A percentile compares a stretch with the other conserved stretches of the same genome.
These are phyloP conservation scores for Oenanthe javanica DNA, from an alignment of 140 eudicot genomes.

Conservation along the genomic window DNA sequence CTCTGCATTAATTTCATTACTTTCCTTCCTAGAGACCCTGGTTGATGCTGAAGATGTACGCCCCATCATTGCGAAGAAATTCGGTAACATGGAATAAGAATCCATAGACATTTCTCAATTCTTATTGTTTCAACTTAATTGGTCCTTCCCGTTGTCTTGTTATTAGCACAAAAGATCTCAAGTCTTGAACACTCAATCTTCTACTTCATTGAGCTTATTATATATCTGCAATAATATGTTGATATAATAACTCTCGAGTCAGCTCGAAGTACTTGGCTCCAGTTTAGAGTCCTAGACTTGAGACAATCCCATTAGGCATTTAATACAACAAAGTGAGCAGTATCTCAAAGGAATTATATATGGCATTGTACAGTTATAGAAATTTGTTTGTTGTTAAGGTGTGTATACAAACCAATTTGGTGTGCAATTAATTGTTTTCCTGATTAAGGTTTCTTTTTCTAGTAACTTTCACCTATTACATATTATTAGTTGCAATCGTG, in stretches of 20 bases:
- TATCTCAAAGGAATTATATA: slow-evolving; percentile 24
- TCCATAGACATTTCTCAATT: slow-evolving; percentile 43
- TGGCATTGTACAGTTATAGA: slow-evolving; percentile 57
- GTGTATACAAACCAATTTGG: slow-evolving; percentile 25
- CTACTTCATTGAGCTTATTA: slow-evolving; percentile 34
- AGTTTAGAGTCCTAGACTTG: slow-evolving; percentile 3
- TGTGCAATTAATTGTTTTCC: slow-evolving; percentile 24
- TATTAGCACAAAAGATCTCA: slow-evolving; percentile 20
- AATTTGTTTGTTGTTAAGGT: slow-evolving; percentile 25
- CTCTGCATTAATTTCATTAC: slow-evolving; percentile 66
- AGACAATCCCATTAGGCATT: slow-evolving; percentile 30
- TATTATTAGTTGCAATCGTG: slow-evolving; percentile 11
- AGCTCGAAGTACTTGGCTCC: slow-evolving; percentile 14
- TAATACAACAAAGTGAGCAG: slow-evolving; percentile 34
- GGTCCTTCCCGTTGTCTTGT: slow-evolving; percentile 18
- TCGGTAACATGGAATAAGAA: slow-evolving; percentile 98
- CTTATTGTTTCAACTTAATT: slow-evolving; percentile 30
- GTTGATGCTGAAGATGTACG: slow-evolving; percentile 91
- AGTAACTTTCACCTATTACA: background rate
- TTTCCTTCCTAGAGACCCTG: slow-evolving; percentile 83
- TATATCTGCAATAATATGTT: slow-evolving; percentile 27
- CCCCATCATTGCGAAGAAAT: slow-evolving; percentile 85
- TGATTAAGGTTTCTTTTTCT: background rate
- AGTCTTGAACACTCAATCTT: slow-evolving; percentile 27
- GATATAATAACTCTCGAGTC: slow-evolving; percentile 11